Conservation (phyloP, 148 eudicot species). For the Oxyria digyna region DNA sequence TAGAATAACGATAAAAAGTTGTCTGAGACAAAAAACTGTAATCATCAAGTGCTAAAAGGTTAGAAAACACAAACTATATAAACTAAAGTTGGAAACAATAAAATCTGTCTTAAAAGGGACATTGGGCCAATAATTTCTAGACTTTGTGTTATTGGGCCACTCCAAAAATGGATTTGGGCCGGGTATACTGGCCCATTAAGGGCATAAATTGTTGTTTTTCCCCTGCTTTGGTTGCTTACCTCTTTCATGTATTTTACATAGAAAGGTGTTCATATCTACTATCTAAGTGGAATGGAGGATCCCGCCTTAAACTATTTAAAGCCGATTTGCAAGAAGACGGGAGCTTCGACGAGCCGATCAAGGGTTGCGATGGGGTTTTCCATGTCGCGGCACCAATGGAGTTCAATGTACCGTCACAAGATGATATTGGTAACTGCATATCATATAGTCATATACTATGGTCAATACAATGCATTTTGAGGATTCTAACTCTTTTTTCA, state of each 20-base stretch:
- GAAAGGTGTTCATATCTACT: constrained; percentile 38
- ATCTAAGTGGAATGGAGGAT: constrained; percentile 35
- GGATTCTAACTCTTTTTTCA: background rate
- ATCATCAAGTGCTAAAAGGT: too few species aligned
- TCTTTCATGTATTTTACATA: constrained; percentile 11
- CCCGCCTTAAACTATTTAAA: constrained; percentile 35
- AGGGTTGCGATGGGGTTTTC: constrained; percentile 63
- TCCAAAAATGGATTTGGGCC: background rate
- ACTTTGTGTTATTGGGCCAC: background rate
- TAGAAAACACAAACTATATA: too few species aligned
- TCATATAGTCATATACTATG: background rate
- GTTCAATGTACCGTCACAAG: constrained; percentile 25
- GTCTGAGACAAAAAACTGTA: too few species aligned
- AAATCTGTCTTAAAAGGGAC: too few species aligned
- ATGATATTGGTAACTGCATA: constrained; percentile 37
- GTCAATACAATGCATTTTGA: background rate
- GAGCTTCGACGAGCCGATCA: constrained; percentile 64
- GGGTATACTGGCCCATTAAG: background rate
- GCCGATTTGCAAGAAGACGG: constrained; percentile 69
- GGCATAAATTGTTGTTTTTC: background rate
- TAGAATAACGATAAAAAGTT: too few species aligned
- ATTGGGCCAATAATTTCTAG: too few species aligned
- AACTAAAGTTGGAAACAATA: too few species aligned
- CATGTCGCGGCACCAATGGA: constrained; percentile 85
- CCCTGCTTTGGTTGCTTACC: background rate